Base-by-base conservation (phyloP, 768 basidiomycete species). In the Mrakia frigida region DNA sequence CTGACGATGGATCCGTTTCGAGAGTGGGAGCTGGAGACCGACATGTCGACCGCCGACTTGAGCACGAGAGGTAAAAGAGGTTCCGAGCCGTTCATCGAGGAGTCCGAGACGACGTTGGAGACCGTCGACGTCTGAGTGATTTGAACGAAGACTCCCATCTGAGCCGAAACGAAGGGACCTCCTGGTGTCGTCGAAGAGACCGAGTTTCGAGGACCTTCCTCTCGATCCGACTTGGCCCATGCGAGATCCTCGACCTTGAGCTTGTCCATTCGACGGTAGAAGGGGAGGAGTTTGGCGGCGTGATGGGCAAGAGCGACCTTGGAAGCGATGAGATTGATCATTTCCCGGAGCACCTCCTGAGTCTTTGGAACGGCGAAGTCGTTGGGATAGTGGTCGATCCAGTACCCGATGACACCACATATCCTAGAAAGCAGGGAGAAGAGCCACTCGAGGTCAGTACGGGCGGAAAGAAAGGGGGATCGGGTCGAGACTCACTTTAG, bases 231-330 rank as follows among this genome's bases (percentile, higher is more conserved):
- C 25, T 72, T 50, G 14, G 70, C 70, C 75, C 75, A 77, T 1
- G 43, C 70, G 2, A 73, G 60, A 25, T 39, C 53, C 10, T 77
- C 75, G 4, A 53, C 37, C 23, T 35, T 60, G 70, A 77, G 70
- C 35, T 71, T 39, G 33, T 73, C 75, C n/a, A 77, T 39, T 1
- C 39, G 53, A 18, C 61, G 60, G 13, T 70, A 43, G 81, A 94
- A 93, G 0, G 91, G 91, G 14, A 92, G 86, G 79, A 94, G 88
- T 80, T 92, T 90, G 21, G 91, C 89, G 52, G 90, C 92, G 79
- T 94, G 94, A 82, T 93, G 92, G 21, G 92, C 86, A 31, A 93
- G 88, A 81, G 93, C 89, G 0, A 90, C 90, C 82, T 93, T 92
- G 70, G 89, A 88, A 13, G 90, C 86, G 79, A 93, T 90, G 0